These are phyloP conservation scores for Cubamyces lactineus DNA, from an alignment of 768 basidiomycete genomes.

Conservation along the genomic window DNA sequence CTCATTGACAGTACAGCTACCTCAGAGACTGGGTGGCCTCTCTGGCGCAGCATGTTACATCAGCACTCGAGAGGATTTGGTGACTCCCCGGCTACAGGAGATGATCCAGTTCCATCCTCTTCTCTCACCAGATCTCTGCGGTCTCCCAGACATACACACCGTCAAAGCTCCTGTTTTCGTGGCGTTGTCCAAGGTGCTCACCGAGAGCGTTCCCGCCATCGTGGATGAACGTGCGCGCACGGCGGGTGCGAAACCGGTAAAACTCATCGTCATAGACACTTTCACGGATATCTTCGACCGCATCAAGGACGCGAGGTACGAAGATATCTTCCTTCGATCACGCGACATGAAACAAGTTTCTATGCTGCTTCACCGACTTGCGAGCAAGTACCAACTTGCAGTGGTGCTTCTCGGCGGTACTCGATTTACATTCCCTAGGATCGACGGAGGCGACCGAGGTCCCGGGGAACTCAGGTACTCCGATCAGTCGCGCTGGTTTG, in stretches of 20 bases:
- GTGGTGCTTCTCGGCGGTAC: conserved; percentile 84
- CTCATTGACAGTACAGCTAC: conserved; percentile 77
- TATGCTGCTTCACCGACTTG: conserved; percentile 69
- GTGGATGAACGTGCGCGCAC: conserved; percentile 41
- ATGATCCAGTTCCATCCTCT: conserved; percentile 57
- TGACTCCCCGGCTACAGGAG: conserved; percentile 68
- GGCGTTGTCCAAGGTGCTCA: conserved; percentile 58
- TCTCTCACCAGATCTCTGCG: conserved; percentile 46
- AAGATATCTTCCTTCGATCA: conserved; percentile 73
- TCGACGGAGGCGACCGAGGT: conserved; percentile 29
- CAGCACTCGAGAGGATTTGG: conserved; percentile 70
- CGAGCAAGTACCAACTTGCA: conserved; percentile 63
- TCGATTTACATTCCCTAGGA: conserved; percentile 25
- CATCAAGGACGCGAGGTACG: conserved; percentile 56
- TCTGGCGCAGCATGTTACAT: conserved; percentile 76
- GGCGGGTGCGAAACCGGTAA: conserved; percentile 57
- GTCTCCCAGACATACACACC: conserved; percentile 64
- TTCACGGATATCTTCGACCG: conserved; percentile 84
- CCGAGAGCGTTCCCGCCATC: conserved; percentile 55
- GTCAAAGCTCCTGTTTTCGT: conserved; percentile 57
- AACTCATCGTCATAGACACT: conserved; percentile 84
- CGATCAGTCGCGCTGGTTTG: conserved; percentile 79
- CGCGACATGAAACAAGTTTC: conserved; percentile 70
- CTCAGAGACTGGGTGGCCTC: conserved; percentile 56
- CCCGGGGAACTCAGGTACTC: conserved; percentile 58